Evolutionary conservation across 768 basidiomycete species (phyloP).

Genomic region (Tephrocybe sp.): DNA sequence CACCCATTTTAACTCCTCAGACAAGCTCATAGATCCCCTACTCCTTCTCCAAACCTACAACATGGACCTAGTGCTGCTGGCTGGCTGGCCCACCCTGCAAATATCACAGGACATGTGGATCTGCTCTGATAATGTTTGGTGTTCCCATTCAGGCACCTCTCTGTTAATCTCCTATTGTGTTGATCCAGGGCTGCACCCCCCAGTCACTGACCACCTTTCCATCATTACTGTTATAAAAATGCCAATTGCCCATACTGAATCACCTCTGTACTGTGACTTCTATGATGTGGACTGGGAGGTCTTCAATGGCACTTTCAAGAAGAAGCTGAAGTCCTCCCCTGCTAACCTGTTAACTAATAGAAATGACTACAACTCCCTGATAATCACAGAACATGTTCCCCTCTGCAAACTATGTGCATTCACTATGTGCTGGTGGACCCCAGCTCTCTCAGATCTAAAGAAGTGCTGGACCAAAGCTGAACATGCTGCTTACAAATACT

Average conservation of each 20-base stretch:
- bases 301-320: neutral
- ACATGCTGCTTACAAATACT: too few relatives aligned
- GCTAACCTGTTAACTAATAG: neutral
- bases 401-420: too few relatives aligned
- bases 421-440: too few relatives aligned
- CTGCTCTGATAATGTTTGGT: constrained; percentile 6
- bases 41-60: neutral
- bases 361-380: neutral
- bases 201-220: neutral
- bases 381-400: too few relatives aligned
- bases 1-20: constrained; percentile 5
- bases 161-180: constrained; percentile 1
- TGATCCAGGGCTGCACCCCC: neutral
- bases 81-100: neutral
- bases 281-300: neutral
- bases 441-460: too few relatives aligned
- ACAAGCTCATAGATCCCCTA: neutral
- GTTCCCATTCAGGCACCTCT: neutral
- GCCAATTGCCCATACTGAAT: neutral
- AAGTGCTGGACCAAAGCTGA: too few relatives aligned
- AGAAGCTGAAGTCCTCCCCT: neutral
- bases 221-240: neutral
- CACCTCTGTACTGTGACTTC: neutral
- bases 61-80: constrained; percentile 1
- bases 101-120: neutral